These are phyloP conservation scores for Grosmannia clavigera DNA, from an alignment of 2,329 filamentous ascomycete genomes.

Conservation along the genomic window DNA sequence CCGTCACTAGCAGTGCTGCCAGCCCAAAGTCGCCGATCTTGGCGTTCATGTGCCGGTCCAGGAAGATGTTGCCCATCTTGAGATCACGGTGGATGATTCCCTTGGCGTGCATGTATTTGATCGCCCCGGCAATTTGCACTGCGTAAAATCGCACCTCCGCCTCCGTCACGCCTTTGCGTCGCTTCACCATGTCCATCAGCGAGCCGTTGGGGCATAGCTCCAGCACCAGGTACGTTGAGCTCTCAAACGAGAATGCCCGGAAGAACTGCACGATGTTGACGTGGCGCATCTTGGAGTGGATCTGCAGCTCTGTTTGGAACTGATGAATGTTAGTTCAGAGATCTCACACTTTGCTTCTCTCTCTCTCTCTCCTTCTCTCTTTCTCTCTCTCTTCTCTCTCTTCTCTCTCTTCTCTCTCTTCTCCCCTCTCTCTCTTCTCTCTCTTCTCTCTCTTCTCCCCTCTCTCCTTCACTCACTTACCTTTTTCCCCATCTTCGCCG, in stretches of 20 bases:
- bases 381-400: too few species aligned
- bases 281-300: slow-evolving; percentile 95
- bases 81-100: slow-evolving; percentile 94
- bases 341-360: too few species aligned
- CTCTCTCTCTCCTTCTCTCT: too few species aligned
- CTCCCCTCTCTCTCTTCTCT: too few species aligned
- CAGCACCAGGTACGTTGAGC: slow-evolving; percentile 84
- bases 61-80: slow-evolving; percentile 96
- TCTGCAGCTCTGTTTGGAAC: slow-evolving; percentile 80
- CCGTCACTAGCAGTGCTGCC: slow-evolving; percentile 80
- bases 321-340: slow-evolving; percentile 16
- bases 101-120: slow-evolving; percentile 94
- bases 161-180: slow-evolving; percentile 77
- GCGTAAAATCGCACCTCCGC: slow-evolving; percentile 90
- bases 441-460: too few species aligned
- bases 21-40: slow-evolving; percentile 97
- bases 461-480: slow-evolving; percentile 24
- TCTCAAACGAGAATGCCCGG: slow-evolving; percentile 80
- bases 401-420: too few species aligned
- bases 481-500: slow-evolving; percentile 74
- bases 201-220: slow-evolving; percentile 94
- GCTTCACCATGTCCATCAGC: slow-evolving; percentile 95
- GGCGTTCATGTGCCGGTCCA: slow-evolving; percentile 90
- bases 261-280: slow-evolving; percentile 94
- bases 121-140: slow-evolving; percentile 87